Evolutionary conservation across 1,284 basidiomycete genomes (phyloP), one percentile per base, ranked within the genome.

Genomic region (Apiotrichum siamense): DNA sequence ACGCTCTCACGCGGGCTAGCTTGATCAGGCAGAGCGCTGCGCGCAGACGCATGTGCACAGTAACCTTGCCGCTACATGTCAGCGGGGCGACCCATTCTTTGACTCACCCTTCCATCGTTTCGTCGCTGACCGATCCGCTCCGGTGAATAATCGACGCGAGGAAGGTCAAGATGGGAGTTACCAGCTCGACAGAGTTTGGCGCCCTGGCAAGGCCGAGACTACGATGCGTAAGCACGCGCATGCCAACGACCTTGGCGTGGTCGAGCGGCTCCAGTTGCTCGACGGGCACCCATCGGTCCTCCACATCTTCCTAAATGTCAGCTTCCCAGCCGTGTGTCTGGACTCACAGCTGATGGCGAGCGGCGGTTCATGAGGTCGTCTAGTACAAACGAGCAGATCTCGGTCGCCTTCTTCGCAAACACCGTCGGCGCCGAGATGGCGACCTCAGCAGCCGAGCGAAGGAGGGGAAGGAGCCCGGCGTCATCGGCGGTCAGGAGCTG

Each of bases 21-120:
- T 92, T 90, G 38, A 97, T 73, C 43, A 97, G 67, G 1, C 87
- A 89, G 10, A 84, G 74, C 0, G 87, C 85, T 0, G 92, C 89
- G 62, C 88, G 83, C 25, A 96, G 73, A 18, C 93, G 81, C 73
- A 97, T 60, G 31, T 78, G 74, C 13, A 67, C 65, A 6, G 62
- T 57, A 1, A 65, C 61, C 21, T 41, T 47, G 4, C 65, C 67
- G n/a, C 69, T 72, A 35, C 13, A 23, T 25, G 38, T 24, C 12
- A 32, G 47, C 3, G 3, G 6, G 5, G 3, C 29, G 17, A 4
- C 26, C 17, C n/a, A 33, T 17, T 4, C 20, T 40, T 7, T 3
- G 3, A 47, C 53, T 47, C 31, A 88, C 87, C 83, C 81, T 61
- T 90, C 87, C 3, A 70, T 62, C 1, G 77, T 77, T 40, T 82